Evolutionary conservation across 257 asterid genomes (phyloP).

Genomic region (Echium plantagineum): DNA sequence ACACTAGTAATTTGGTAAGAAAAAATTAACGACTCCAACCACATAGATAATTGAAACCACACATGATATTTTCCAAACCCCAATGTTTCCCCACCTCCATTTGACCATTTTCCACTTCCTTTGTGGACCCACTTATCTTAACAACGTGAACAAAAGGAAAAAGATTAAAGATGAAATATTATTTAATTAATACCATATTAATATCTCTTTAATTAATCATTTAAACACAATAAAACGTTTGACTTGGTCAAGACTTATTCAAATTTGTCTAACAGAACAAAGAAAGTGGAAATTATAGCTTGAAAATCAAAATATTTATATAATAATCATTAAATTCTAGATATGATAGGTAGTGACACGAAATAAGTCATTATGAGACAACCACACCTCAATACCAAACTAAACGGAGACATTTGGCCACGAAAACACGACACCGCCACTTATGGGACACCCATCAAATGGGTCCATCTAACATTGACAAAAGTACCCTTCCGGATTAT

Average conservation of each 20-base stretch:
- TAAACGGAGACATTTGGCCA: background rate
- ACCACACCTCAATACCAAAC: background rate
- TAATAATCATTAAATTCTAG: no score
- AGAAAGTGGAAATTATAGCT: no score
- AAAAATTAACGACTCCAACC: conserved; percentile 19
- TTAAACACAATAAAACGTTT: no score
- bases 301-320: no score
- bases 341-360: no score
- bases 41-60: background rate
- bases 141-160: background rate
- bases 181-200: no score
- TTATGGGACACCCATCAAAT: no score
- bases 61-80: conserved; percentile 2
- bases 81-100: conserved; percentile 1
- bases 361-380: background rate
- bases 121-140: background rate
- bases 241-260: no score
- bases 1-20: conserved; percentile 17
- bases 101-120: conserved; percentile 2
- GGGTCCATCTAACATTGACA: background rate
- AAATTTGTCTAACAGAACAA: no score
- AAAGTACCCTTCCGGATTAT: background rate
- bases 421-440: background rate
- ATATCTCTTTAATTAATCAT: no score
- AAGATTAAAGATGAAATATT: no score